A percentile compares a stretch with the other conserved stretches of the same genome.
These are phyloP conservation scores for Ogataea glucozyma DNA, from an alignment of 805 yeast genomes.

Conservation along the genomic window DNA sequence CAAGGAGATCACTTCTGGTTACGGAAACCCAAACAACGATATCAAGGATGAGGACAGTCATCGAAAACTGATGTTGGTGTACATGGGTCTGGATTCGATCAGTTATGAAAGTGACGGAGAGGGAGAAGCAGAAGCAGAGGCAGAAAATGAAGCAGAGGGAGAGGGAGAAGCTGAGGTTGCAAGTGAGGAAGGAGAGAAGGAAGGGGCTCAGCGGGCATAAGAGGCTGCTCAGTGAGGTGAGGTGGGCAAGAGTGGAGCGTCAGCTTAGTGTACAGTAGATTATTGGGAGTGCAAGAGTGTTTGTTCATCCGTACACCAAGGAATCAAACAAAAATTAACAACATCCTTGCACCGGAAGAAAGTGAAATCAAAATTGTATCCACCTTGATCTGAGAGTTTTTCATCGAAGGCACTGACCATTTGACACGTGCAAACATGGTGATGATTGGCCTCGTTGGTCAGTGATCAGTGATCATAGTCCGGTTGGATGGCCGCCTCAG, in stretches of 20 bases:
- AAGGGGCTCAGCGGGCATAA: background rate
- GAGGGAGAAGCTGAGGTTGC: background rate
- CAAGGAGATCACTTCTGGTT: slow-evolving; percentile 31
- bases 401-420: no score
- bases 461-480: no score
- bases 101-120: slow-evolving; percentile 35
- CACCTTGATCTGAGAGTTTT: no score
- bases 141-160: background rate
- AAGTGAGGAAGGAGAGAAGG: background rate
- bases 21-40: slow-evolving; percentile 28
- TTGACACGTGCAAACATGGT: no score
- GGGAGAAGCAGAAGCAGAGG: slow-evolving; percentile 6
- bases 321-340: no score
- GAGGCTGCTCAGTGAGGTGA: background rate
- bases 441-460: no score
- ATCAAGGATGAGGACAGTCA: slow-evolving; percentile 36
- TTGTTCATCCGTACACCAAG: background rate
- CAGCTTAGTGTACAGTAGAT: no score
- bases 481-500: no score
- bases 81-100: slow-evolving; percentile 39
- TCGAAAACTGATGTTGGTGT: slow-evolving; percentile 37
- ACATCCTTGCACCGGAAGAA: no score
- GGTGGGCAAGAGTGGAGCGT: background rate
- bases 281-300: no score
- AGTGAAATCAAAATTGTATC: background rate